Evolutionary conservation across 495 filamentous ascomycete species (phyloP).

Genomic region (Margaritispora aquatica): DNA sequence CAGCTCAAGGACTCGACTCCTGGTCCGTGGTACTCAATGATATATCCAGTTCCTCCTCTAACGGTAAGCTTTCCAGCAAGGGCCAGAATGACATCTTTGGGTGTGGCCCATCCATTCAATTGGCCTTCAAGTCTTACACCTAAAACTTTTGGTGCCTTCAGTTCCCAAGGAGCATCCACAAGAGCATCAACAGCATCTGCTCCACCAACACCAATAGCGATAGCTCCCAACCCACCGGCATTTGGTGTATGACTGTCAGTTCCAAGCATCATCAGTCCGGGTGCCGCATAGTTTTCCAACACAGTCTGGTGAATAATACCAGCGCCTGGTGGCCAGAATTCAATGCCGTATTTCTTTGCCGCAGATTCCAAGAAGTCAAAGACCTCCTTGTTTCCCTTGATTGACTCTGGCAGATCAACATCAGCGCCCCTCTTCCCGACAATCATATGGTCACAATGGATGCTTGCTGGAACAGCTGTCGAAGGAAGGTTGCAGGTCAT

Average conservation of each 20-base stretch:
- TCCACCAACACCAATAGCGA: slow-evolving; percentile 96
- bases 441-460: slow-evolving; percentile 99
- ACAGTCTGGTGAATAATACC: slow-evolving; percentile 99
- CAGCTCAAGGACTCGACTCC: slow-evolving; percentile 84
- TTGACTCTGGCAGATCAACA: slow-evolving; percentile 77
- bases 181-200: slow-evolving; percentile 97
- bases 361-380: slow-evolving; percentile 96
- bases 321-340: slow-evolving; percentile 98
- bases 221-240: slow-evolving; percentile 84
- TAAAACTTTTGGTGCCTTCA: slow-evolving; percentile 86
- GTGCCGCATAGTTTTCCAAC: slow-evolving; percentile 95
- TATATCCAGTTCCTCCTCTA: slow-evolving; percentile 86
- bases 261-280: slow-evolving; percentile 98
- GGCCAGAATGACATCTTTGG: slow-evolving; percentile 90
- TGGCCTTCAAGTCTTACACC: slow-evolving; percentile 81
- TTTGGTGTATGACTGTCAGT: slow-evolving; percentile 98
- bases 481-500: slow-evolving; percentile 91
- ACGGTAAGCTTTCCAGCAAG: slow-evolving; percentile 89
- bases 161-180: slow-evolving; percentile 93
- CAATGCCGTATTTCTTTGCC: slow-evolving; percentile 92
- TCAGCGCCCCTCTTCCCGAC: slow-evolving; percentile 88
- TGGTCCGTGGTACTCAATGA: slow-evolving; percentile 89
- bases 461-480: slow-evolving; percentile 94
- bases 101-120: slow-evolving; percentile 83
- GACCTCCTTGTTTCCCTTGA: slow-evolving; percentile 90